These are phyloP conservation scores for Intubia oerlemansii DNA, from an alignment of 2,329 filamentous ascomycete genomes.

Conservation along the genomic window DNA sequence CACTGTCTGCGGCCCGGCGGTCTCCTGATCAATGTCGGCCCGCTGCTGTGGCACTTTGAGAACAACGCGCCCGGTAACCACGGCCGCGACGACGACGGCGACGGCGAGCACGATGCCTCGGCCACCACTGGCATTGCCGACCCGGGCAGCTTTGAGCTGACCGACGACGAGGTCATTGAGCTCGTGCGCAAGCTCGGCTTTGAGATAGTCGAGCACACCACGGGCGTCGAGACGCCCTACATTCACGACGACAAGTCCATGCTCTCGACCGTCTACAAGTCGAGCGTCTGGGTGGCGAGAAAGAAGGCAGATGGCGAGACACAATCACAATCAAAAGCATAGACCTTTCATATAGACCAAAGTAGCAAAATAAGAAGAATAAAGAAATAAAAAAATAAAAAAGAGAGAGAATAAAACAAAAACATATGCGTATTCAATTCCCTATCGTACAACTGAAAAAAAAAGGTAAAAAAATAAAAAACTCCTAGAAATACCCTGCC, in stretches of 20 bases:
- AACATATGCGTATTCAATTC: no score
- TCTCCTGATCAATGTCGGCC: conserved; percentile 74
- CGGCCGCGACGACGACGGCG: conserved; percentile 27
- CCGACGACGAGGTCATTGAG: conserved; percentile 66
- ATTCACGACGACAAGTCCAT: conserved; percentile 73
- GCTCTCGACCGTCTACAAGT: conserved; percentile 63
- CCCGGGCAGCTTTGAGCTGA: conserved; percentile 75
- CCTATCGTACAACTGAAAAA: no score
- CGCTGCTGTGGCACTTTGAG: conserved; percentile 89
- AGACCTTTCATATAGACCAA: not conserved
- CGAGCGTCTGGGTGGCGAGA: conserved; percentile 67
- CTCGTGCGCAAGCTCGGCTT: conserved; percentile 63
- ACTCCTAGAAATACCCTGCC: not conserved
- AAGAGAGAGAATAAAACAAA: not conserved
- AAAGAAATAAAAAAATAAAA: not conserved
- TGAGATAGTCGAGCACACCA: conserved; percentile 39
- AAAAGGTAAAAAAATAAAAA: conserved; percentile 1
- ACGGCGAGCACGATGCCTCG: conserved; percentile 25
- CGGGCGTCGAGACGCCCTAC: conserved; percentile 52
- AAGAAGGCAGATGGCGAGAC: no score
- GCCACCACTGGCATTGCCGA: conserved; percentile 55
- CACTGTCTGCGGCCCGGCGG: conserved; percentile 61
- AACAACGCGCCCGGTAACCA: conserved; percentile 41
- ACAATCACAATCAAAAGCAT: no score
- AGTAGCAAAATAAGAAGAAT: not conserved